Base-by-base conservation (phyloP, 208 protist species). In the Wallacemonas sp. region DNA sequence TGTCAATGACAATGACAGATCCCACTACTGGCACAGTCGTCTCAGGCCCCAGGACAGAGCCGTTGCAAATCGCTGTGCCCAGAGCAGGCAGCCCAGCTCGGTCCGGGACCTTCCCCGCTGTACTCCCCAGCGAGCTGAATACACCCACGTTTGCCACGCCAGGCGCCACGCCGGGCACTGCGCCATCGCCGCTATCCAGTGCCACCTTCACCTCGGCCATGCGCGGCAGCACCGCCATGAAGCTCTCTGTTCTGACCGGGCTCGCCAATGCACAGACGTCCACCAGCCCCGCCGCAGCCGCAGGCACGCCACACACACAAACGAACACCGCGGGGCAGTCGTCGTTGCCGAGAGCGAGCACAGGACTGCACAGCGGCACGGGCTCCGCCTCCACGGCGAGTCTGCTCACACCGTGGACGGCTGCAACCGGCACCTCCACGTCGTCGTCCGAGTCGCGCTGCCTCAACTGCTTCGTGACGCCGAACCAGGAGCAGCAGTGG, bases 381-480 rank as follows among this genome's bases (percentile, higher is more conserved):
- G n/a, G 17, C 30, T 43, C 32, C n/a, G 54, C 32, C 30, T 43
- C 54, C n/a, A 24, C 33, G 30, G 21, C 26, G 24, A 55, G 47
- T 17, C 34, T 32, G 4, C 27, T n/a, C 19, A 54, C 49, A 14
- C n/a, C 49, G 26, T 21, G 52, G 11, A 49, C 60, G 30, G 26
- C 61, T 5, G 23, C 44, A 32, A 44, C 32, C 30, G 29, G n/a
- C 26, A 32, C 62, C n/a, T 60, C 27, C 23, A 58, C 5, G n/a
- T 26, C 34, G 12, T 26, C 61, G 12, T 38, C 60, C 23, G 16
- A n/a, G 30, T 26, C 38, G n/a, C 39, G 2, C 46, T 67, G 60
- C 55, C 49, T 88, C 17, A 94, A 94, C 70, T 76, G 71, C 32
- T 94, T 94, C 41, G 82, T 94, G 36, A 91, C 87, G 9, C 82